phyloP scores from a whole-genome alignment of 2,329 filamentous ascomycete species.

The Metarhizium sp. region DNA sequence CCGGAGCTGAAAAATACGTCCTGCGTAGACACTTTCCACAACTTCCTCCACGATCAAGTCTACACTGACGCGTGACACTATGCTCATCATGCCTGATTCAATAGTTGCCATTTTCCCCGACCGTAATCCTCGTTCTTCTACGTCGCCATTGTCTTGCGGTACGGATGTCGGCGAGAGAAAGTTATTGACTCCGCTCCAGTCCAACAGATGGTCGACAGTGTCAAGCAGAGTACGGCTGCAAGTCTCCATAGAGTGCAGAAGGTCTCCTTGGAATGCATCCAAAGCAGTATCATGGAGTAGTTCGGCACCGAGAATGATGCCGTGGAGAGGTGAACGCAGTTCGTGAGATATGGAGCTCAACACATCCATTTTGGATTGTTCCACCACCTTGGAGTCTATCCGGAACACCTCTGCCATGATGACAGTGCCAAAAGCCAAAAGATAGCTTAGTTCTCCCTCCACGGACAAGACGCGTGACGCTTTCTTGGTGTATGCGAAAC shows the following conservation, averaged over 20 bases:
- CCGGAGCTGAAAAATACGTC: constrained; percentile 27
- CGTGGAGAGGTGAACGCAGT: constrained; percentile 50
- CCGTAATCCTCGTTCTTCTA: constrained; percentile 5
- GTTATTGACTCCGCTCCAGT: constrained; percentile 46
- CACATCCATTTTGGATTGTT: constrained; percentile 46
- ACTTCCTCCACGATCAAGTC: constrained; percentile 36
- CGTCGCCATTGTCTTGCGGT: constrained; percentile 1
- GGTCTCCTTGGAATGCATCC: constrained; percentile 34
- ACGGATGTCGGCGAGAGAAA: constrained; percentile 9
- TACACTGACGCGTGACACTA: constrained; percentile 21
- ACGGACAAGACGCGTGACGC: constrained; percentile 33
- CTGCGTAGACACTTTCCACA: constrained; percentile 36
- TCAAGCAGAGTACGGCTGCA: constrained; percentile 43
- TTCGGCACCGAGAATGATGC: constrained; percentile 45
- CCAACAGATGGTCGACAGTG: constrained; percentile 43
- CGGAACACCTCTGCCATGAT: constrained; percentile 48
- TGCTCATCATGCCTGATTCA: constrained; percentile 10
- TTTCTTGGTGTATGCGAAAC: constrained; percentile 38
- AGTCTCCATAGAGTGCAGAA: constrained; percentile 38
- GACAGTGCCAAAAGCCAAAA: constrained; percentile 41
- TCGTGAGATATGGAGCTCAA: constrained; percentile 54
- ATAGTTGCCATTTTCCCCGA: constrained; percentile 3
- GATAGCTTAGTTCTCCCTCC: constrained; percentile 39
- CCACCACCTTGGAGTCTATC: constrained; percentile 25
- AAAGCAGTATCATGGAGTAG: constrained; percentile 42